phyloP scores from a whole-genome alignment of 768 basidiomycete species.

The Mycena rebaudengoi region DNA sequence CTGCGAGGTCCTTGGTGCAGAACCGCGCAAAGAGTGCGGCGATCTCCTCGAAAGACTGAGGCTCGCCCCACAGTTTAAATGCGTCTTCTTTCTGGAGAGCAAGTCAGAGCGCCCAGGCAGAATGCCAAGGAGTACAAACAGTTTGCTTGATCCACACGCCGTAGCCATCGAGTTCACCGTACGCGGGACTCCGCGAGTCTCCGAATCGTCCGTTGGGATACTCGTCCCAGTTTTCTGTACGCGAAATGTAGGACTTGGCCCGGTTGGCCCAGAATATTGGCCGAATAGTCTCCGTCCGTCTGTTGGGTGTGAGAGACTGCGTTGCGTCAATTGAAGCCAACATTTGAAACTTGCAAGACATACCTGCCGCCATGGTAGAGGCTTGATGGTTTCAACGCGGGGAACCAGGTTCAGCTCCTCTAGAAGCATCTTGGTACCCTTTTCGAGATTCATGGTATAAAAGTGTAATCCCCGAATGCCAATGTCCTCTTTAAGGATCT shows the following conservation, averaged over 20 bases:
- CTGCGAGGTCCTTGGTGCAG: constrained; percentile 74
- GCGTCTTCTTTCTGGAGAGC: constrained; percentile 82
- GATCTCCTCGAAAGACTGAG: constrained; percentile 71
- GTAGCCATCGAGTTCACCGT: constrained; percentile 97
- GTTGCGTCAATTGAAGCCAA: constrained; percentile 22
- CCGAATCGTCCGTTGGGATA: constrained; percentile 99
- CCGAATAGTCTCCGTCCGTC: constrained; percentile 91
- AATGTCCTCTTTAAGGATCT: constrained; percentile 80
- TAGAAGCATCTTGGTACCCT: constrained; percentile 93
- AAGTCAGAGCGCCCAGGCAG: constrained; percentile 4
- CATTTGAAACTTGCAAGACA: constrained; percentile 18
- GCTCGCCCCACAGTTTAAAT: constrained; percentile 87
- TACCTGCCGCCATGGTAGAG: constrained; percentile 97
- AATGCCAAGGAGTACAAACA: constrained; percentile 50
- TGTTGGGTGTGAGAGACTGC: constrained; percentile 90
- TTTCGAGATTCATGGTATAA: constrained; percentile 98
- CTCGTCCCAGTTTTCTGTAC: constrained; percentile 99
- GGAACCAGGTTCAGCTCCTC: constrained; percentile 92
- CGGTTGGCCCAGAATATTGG: constrained; percentile 99
- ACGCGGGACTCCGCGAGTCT: constrained; percentile 96
- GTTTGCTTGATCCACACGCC: constrained; percentile 93
- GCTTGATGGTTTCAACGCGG: constrained; percentile 89
- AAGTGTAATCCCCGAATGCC: constrained; percentile 93
- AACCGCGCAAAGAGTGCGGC: constrained; percentile 82
- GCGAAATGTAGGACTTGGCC: constrained; percentile 91